phyloP scores from a whole-genome alignment of 2,329 filamentous ascomycete species.

The Venturia effusa region DNA sequence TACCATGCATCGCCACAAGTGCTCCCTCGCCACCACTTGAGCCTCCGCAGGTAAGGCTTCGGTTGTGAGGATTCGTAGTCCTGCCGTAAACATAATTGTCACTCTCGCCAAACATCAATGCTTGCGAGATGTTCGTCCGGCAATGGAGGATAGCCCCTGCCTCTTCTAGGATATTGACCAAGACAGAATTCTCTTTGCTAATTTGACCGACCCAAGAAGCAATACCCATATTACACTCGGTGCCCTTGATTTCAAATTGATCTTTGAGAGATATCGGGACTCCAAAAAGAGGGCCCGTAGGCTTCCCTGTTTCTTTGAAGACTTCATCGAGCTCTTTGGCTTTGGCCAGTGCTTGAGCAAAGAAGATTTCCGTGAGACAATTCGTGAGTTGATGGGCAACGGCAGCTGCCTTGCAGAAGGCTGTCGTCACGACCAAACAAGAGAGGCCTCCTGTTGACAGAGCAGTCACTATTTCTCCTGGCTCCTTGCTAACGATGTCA shows the following conservation, averaged over 20 bases:
- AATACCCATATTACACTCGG: conserved; percentile 30
- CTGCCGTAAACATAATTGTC: conserved; percentile 40
- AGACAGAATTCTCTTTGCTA: conserved; percentile 24
- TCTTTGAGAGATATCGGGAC: conserved; percentile 27
- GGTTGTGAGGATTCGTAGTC: conserved; percentile 38
- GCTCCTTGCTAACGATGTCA: conserved; percentile 36
- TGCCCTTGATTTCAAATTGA: conserved; percentile 24
- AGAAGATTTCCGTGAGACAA: conserved; percentile 30
- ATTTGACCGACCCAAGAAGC: conserved; percentile 33
- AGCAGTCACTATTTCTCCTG: conserved; percentile 29
- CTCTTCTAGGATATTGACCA: conserved; percentile 33
- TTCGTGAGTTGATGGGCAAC: conserved; percentile 17
- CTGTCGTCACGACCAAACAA: conserved; percentile 27
- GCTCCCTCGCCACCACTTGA: conserved; percentile 44
- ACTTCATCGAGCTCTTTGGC: conserved; percentile 21
- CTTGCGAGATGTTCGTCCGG: conserved; percentile 46
- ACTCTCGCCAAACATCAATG: conserved; percentile 40
- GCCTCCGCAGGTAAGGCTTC: conserved; percentile 38
- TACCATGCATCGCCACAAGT: conserved; percentile 37
- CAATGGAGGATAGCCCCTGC: conserved; percentile 39
- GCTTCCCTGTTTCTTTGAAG: neutral
- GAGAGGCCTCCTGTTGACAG: conserved; percentile 26
- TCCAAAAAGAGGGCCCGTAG: conserved; percentile 14
- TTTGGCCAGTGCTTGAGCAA: conserved; percentile 23
- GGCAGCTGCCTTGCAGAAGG: conserved; percentile 33